Conservation (phyloP, 2,329 filamentous ascomycete genomes). For the Dothideomycetes sp. region DNA sequence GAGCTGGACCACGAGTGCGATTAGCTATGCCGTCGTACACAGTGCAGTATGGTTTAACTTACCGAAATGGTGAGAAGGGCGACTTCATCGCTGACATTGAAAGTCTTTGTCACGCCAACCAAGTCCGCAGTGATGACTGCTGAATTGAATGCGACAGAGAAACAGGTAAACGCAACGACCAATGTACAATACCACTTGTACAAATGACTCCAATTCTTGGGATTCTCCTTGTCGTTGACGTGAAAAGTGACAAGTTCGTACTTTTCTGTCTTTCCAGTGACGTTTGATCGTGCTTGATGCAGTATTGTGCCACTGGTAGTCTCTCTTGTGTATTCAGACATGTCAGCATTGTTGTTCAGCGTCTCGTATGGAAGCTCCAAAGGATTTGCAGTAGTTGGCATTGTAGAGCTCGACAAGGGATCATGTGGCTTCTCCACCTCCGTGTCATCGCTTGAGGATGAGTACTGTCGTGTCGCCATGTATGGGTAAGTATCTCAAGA, state of each 20-base stretch:
- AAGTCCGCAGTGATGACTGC: slow-evolving; percentile 72
- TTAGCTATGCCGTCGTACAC: background rate
- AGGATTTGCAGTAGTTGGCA: background rate
- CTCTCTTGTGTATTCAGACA: slow-evolving; percentile 18
- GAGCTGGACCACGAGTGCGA: background rate
- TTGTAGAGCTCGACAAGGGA: background rate
- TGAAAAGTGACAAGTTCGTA: slow-evolving; percentile 62
- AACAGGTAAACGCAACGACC: slow-evolving; percentile 57
- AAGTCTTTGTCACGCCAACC: slow-evolving; percentile 49
- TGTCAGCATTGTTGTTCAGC: slow-evolving; percentile 11
- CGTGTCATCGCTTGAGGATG: background rate
- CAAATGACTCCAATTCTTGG: slow-evolving; percentile 30
- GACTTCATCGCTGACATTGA: slow-evolving; percentile 61
- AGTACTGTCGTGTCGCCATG: too few relatives aligned
- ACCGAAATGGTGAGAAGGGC: slow-evolving; percentile 61
- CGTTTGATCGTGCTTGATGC: slow-evolving; percentile 15
- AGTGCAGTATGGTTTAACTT: background rate
- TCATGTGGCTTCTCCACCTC: background rate
- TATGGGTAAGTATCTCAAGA: too few relatives aligned
- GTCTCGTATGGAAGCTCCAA: slow-evolving; percentile 13
- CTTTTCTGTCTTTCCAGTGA: slow-evolving; percentile 13
- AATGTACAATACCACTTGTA: slow-evolving; percentile 54
- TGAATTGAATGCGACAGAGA: slow-evolving; percentile 42
- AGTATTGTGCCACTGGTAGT: slow-evolving; percentile 12
- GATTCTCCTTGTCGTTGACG: slow-evolving; percentile 40